Base-by-base conservation (phyloP, 2,329 filamentous ascomycete species). In the Fusarium domesticum region DNA sequence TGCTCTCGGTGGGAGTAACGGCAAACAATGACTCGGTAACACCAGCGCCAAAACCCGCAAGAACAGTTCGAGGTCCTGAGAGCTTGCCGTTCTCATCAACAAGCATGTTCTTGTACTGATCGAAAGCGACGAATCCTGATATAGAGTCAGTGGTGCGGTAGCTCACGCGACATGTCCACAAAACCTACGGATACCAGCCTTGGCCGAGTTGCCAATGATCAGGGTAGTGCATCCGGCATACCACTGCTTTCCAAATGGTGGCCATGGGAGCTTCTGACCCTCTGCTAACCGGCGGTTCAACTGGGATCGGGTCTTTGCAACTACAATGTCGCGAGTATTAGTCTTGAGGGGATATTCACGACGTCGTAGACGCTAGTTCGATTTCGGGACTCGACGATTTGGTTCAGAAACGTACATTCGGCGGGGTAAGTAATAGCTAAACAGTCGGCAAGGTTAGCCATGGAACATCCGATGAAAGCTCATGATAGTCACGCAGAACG, bases 141-240 rank as follows among this genome's bases (percentile, higher is more conserved):
- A 3, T 6, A 1, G 20, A 1, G 37, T 63, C 39, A 63, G 48
- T 32, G 16, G 20, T 10, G 14, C 14, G 12, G 17, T 12, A 18
- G 7, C 16, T 33, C 19, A 36, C 18, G n/a, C 11, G 28, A 17
- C 25, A 7, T 5, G 2, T 10, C 17, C 10, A 7, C 19, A 28
- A 18, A 11, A 76, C 85, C 49, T 78, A 91, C 90, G 85, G 52
- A 97, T 95, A 47, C 90, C 93, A 30, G 93, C 93, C 74, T 98
- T 98, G 65, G 93, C 78, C 41, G 90, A 95, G 71, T 98, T 98
- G 49, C 93, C 93, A 57, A 97, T 89, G 47, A 98, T 95, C 64
- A 96, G 72, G 19, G 93, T 97, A 36, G 93, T 97, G 73, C 93
- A 98, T 30, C 93, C 93, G 11, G 93, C 92, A 68, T 98, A 98